A percentile compares a stretch with the other conserved stretches of the same genome.
Evolutionary conservation across 495 filamentous ascomycete species (phyloP).

Genomic region (Hapsidospora chrysogenum): DNA sequence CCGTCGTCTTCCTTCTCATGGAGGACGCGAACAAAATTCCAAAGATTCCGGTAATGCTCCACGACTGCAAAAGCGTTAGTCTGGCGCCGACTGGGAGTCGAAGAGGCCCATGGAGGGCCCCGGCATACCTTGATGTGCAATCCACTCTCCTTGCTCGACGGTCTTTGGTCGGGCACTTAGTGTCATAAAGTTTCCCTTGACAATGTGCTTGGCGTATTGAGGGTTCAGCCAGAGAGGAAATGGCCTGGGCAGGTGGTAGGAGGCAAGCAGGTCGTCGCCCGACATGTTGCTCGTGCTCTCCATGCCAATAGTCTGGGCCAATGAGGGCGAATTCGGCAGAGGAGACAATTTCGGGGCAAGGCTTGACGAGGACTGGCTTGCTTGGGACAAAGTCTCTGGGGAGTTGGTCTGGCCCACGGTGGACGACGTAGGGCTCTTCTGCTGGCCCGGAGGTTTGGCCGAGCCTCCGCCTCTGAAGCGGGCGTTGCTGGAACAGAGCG

Average conservation of each 20-base stretch:
- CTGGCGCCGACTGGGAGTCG: constrained; percentile 1
- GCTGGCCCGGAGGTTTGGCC: constrained; percentile 20
- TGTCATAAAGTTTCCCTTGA: constrained; percentile 94
- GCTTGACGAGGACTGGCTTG: constrained; percentile 29
- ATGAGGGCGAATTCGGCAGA: constrained; percentile 27
- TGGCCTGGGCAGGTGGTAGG: constrained; percentile 32
- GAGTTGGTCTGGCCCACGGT: constrained; percentile 17
- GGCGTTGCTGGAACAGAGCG: constrained; percentile 30
- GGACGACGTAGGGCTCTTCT: constrained; percentile 23
- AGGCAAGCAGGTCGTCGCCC: constrained; percentile 26
- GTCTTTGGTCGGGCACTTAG: constrained; percentile 76
- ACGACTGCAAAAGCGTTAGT: constrained; percentile 41
- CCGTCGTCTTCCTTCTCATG: constrained; percentile 61
- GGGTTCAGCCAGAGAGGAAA: constrained; percentile 34
- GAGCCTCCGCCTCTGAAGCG: constrained; percentile 20
- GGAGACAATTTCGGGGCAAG: constrained; percentile 34
- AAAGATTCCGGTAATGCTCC: constrained; percentile 75
- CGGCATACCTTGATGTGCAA: constrained; percentile 72
- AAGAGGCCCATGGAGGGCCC: too few species aligned
- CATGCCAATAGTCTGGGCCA: constrained; percentile 19
- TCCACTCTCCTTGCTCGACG: constrained; percentile 83
- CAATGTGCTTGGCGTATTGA: constrained; percentile 67
- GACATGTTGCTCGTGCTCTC: constrained; percentile 13
- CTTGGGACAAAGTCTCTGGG: constrained; percentile 25
- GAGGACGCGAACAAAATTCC: constrained; percentile 67